Percentiles rank a stretch among this genome's conserved stretches.
Evolutionary conservation across 139 green algal species (phyloP).

Genomic region (Picochlorum costavermella): DNA sequence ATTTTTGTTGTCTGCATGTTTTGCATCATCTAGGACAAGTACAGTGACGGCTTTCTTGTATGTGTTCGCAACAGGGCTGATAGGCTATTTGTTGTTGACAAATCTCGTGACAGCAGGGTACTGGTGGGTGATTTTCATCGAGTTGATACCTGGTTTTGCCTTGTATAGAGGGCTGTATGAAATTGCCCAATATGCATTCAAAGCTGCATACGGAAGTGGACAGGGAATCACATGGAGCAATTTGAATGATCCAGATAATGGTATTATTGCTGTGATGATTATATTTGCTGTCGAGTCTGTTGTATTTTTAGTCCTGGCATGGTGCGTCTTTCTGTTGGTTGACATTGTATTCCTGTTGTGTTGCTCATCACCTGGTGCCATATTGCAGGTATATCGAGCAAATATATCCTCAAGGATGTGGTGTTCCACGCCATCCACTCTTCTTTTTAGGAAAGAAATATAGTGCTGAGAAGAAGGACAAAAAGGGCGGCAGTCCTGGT

Average conservation of each 20-base stretch:
- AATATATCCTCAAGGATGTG: slow-evolving; percentile 58
- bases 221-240: slow-evolving; percentile 51
- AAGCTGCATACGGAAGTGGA: slow-evolving; percentile 54
- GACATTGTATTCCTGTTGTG: too few relatives aligned
- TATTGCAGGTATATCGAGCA: slow-evolving; percentile 55
- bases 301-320: slow-evolving; percentile 62
- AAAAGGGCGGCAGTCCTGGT: neutral
- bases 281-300: slow-evolving; percentile 74
- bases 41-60: slow-evolving; percentile 66
- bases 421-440: slow-evolving; percentile 70
- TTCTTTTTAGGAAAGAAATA: slow-evolving; percentile 74
- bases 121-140: slow-evolving; percentile 48
- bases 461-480: neutral
- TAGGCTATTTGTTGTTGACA: slow-evolving; percentile 30
- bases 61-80: slow-evolving; percentile 59
- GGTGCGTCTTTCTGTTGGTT: slow-evolving; percentile 5
- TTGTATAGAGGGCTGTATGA: slow-evolving; percentile 74
- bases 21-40: slow-evolving; percentile 53
- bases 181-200: slow-evolving; percentile 61
- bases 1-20: slow-evolving; percentile 71
- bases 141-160: slow-evolving; percentile 73
- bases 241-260: slow-evolving; percentile 59
- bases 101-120: slow-evolving; percentile 22
- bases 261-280: slow-evolving; percentile 29
- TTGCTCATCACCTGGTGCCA: too few relatives aligned